phyloP scores from a whole-genome alignment of 2,329 filamentous ascomycete species.

The Bretziella fagacearum region DNA sequence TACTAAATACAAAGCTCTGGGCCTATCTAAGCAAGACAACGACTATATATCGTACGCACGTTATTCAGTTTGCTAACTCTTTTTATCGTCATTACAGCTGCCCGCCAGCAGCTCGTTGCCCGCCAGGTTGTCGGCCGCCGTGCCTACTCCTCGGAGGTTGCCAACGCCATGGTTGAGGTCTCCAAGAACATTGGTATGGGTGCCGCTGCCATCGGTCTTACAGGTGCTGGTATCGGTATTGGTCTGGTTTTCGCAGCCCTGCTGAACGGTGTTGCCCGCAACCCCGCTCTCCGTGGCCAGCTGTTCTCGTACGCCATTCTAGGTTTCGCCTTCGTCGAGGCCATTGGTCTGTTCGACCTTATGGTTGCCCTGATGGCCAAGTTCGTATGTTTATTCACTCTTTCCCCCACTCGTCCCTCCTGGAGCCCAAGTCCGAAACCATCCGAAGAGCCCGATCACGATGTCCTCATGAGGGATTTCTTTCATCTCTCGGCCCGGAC shows the following conservation, averaged over 20 bases:
- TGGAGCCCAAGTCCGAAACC: background rate
- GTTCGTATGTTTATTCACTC: slow-evolving; percentile 42
- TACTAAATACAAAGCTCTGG: background rate
- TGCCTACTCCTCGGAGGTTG: slow-evolving; percentile 76
- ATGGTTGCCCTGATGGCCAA: slow-evolving; percentile 92
- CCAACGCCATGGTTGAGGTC: slow-evolving; percentile 75
- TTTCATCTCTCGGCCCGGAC: background rate
- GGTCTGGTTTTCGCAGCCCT: slow-evolving; percentile 86
- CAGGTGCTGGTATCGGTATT: slow-evolving; percentile 87
- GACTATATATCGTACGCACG: background rate
- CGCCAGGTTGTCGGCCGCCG: slow-evolving; percentile 43
- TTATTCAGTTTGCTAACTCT: slow-evolving; percentile 8
- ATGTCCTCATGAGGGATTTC: background rate
- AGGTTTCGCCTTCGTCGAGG: slow-evolving; percentile 88
- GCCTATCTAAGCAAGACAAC: background rate
- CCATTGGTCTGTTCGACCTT: slow-evolving; percentile 76
- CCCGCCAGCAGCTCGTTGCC: slow-evolving; percentile 15
- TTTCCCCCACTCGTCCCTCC: background rate
- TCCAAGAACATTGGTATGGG: slow-evolving; percentile 86
- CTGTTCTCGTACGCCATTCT: slow-evolving; percentile 94
- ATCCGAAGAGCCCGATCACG: background rate
- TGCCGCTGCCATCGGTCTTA: slow-evolving; percentile 78
- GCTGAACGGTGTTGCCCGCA: slow-evolving; percentile 78
- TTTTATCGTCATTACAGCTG: slow-evolving; percentile 10
- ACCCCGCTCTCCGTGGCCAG: slow-evolving; percentile 86